phyloP scores from a whole-genome alignment of 1,139 yeast genomes.

The Yamadazyma triangularis region DNA sequence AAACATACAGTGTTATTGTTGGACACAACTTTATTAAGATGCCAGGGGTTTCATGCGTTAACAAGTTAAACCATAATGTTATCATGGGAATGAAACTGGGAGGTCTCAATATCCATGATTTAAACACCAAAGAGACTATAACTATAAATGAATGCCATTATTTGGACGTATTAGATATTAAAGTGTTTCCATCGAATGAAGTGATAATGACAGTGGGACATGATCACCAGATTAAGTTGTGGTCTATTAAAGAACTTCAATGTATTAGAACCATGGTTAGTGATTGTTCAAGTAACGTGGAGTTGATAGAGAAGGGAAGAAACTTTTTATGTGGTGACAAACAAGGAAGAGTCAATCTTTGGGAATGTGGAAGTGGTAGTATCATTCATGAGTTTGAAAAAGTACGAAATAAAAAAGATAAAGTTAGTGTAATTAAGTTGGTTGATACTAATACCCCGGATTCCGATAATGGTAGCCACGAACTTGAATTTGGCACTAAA shows the following conservation, averaged over 20 bases:
- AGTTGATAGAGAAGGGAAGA: conserved; percentile 57
- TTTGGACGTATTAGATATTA: conserved; percentile 28
- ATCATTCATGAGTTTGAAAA: conserved; percentile 36
- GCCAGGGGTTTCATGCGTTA: conserved; percentile 6
- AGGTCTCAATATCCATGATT: conserved; percentile 17
- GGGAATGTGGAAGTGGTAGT: conserved; percentile 65
- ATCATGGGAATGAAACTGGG: conserved; percentile 47
- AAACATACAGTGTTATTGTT: conserved; percentile 4
- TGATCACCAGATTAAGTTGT: conserved; percentile 54
- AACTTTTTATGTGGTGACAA: conserved; percentile 50
- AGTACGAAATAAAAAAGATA: conserved; percentile 27
- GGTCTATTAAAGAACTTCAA: conserved; percentile 52
- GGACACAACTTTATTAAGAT: conserved; percentile 5
- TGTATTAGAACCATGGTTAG: conserved; percentile 43
- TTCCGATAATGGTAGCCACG: neutral
- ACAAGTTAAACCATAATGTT: conserved; percentile 9
- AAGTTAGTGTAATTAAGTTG: conserved; percentile 18
- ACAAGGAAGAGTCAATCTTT: conserved; percentile 53
- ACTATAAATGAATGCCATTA: conserved; percentile 39
- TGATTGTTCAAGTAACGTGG: conserved; percentile 22
- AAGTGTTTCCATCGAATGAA: conserved; percentile 56
- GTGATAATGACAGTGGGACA: conserved; percentile 53
- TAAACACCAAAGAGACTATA: conserved; percentile 11
- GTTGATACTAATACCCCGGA: conserved; percentile 1
- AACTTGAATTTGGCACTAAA: conserved; percentile 17